Evolutionary conservation across 2,329 filamentous ascomycete genomes (phyloP).

Genomic region (Tolypocladium album): DNA sequence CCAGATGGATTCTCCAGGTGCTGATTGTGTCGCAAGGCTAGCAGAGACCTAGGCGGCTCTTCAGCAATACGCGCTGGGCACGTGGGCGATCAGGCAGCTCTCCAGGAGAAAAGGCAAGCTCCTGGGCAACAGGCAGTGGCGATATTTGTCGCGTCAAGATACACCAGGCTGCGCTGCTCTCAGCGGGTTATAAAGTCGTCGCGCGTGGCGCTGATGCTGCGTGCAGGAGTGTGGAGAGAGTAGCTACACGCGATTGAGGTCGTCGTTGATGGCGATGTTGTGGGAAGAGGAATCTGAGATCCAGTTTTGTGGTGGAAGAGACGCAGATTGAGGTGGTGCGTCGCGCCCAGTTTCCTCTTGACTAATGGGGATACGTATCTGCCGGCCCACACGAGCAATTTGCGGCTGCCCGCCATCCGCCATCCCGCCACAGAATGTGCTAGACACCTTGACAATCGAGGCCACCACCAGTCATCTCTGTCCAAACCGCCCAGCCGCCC

Average conservation of each 20-base stretch:
- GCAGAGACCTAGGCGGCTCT: neutral
- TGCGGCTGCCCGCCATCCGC: no score
- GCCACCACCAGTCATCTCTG: no score
- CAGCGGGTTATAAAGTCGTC: neutral
- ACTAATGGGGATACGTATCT: slow-evolving; percentile 1
- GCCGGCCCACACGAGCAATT: neutral
- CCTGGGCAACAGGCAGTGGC: neutral
- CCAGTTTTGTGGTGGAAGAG: neutral
- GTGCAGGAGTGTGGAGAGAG: neutral
- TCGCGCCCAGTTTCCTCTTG: neutral
- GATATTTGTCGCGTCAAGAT: neutral
- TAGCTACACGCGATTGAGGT: neutral
- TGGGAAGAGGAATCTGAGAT: neutral
- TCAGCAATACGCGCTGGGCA: neutral
- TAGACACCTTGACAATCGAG: neutral
- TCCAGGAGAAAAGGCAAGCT: neutral
- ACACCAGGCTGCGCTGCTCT: neutral
- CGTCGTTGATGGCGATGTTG: neutral
- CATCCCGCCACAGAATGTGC: neutral
- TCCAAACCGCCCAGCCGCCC: no score
- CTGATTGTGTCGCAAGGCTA: neutral
- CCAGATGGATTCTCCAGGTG: no score
- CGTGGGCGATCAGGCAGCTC: neutral
- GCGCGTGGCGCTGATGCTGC: neutral
- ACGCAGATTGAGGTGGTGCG: neutral